These are phyloP conservation scores for Apiotrichum mycotoxinovorans DNA, from an alignment of 1,284 basidiomycete genomes.

Conservation along the genomic window DNA sequence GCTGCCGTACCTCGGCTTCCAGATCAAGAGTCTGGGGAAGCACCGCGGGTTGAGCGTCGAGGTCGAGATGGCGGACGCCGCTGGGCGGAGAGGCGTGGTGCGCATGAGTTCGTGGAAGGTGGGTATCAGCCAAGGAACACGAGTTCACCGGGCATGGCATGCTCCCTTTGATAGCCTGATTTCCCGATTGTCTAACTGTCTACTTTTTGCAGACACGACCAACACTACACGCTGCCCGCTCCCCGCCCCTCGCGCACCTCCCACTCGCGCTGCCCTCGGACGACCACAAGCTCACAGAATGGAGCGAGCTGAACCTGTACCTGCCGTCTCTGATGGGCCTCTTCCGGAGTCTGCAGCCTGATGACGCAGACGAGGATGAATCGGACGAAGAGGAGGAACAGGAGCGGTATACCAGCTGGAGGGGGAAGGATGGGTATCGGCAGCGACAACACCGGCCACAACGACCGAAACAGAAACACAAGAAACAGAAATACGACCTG, in stretches of 20 bases:
- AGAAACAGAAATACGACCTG: conserved; percentile 27
- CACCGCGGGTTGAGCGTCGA: conserved; percentile 66
- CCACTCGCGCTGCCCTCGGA: conserved; percentile 64
- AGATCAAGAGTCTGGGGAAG: conserved; percentile 62
- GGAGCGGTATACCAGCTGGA: conserved; percentile 12
- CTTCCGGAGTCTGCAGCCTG: conserved; percentile 48
- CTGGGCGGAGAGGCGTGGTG: conserved; percentile 60
- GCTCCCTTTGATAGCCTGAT: too few species aligned
- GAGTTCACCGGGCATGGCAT: too few species aligned
- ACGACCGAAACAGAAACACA: background rate
- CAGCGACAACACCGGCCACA: background rate
- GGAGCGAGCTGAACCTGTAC: conserved; percentile 65
- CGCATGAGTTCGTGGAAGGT: conserved; percentile 80
- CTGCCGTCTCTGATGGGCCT: conserved; percentile 61
- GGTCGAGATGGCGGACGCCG: conserved; percentile 66
- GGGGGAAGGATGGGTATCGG: conserved; percentile 8
- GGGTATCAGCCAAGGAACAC: too few species aligned
- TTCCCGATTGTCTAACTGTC: too few species aligned
- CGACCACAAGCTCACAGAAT: conserved; percentile 63
- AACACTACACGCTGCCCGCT: conserved; percentile 51
- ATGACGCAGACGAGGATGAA: background rate
- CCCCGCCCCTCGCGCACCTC: conserved; percentile 63
- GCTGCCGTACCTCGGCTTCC: conserved; percentile 70
- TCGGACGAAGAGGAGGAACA: background rate
- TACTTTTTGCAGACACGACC: conserved; percentile 67